Percentiles rank a stretch among this genome's conserved stretches.
These are phyloP conservation scores for Saccharomycopsis amapae DNA, from an alignment of 805 yeast genomes.

Conservation along the genomic window DNA sequence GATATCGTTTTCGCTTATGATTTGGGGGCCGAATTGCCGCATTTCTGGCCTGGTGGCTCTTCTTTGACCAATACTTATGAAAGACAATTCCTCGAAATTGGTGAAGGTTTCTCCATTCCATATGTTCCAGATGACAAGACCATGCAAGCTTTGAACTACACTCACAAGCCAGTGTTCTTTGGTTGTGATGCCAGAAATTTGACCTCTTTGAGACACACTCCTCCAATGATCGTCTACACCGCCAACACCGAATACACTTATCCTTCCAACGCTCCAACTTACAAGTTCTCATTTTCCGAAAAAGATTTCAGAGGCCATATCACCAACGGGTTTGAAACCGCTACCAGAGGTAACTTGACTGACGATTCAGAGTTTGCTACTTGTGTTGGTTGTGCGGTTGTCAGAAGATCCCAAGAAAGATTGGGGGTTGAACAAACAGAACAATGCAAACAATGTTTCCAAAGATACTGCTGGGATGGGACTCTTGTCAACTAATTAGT, in stretches of 20 bases:
- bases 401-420: constrained; percentile 72
- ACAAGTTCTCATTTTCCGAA: constrained; percentile 51
- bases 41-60: constrained; percentile 59
- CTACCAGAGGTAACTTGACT: constrained; percentile 61
- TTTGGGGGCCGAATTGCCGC: constrained; percentile 51
- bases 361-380: constrained; percentile 60
- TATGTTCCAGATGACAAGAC: constrained; percentile 66
- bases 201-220: constrained; percentile 37
- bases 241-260: constrained; percentile 65
- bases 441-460: constrained; percentile 67
- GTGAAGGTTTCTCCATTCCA: constrained; percentile 56
- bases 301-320: constrained; percentile 53
- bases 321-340: constrained; percentile 65
- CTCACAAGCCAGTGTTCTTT: constrained; percentile 68
- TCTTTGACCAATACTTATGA: constrained; percentile 49
- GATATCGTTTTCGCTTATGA: constrained; percentile 51
- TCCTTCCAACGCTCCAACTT: constrained; percentile 66
- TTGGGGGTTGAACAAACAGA: constrained; percentile 47
- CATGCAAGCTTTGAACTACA: constrained; percentile 51
- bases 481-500: no score
- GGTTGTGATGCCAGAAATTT: constrained; percentile 70
- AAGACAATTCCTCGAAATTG: constrained; percentile 45
- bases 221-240: constrained; percentile 63
- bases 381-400: constrained; percentile 78
- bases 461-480: constrained; percentile 70